Evolutionary conservation across 495 filamentous ascomycete species (phyloP), one percentile per base, ranked within the genome.

Genomic region (Penicillium salamii): DNA sequence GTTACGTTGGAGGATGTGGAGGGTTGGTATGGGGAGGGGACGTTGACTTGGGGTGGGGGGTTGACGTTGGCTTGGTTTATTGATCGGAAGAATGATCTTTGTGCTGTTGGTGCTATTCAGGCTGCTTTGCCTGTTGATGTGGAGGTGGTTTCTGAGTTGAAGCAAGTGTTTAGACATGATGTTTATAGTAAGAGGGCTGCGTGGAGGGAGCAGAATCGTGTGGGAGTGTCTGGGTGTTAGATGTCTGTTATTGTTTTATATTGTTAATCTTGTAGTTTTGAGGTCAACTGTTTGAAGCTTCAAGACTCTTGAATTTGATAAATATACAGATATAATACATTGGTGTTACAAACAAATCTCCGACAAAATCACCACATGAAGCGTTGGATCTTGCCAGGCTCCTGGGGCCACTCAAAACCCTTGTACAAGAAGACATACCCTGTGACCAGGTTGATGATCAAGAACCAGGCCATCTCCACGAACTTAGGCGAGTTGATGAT

Each of bases 301-400:
- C n/a, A n/a, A n/a, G n/a, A 26, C 23, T 26, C 8, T 8, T 26
- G 23, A 26, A 26, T 26, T 26, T 26, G 3, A 26, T 26, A 26
- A 26, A 8, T 26, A 26, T 26, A 26, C 23, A 8, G 23, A 26
- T 26, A 21, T 19, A 28, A 13, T 17, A 47, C 1, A 36, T 29
- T 37, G 17, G 2, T 47, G 20, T 29, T 29, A 20, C 38, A n/a
- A n/a, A 47, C 44, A 47, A 19, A 8, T 21, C n/a, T n/a, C n/a
- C n/a, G n/a, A n/a, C n/a, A n/a, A n/a, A n/a, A 55, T 72, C 54
- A 96, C 91, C 91, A 97, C 87, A 97, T 89, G 58, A 97, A 97
- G 50, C 92, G 77, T 75, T 97, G 91, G 49, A 89, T 69, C 57
- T 76, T 84, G 23, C 90, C 90, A 23, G 77, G 81, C 64, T 96